phyloP scores from a whole-genome alignment of 2,329 filamentous ascomycete species.

The Diatrype stigma region DNA sequence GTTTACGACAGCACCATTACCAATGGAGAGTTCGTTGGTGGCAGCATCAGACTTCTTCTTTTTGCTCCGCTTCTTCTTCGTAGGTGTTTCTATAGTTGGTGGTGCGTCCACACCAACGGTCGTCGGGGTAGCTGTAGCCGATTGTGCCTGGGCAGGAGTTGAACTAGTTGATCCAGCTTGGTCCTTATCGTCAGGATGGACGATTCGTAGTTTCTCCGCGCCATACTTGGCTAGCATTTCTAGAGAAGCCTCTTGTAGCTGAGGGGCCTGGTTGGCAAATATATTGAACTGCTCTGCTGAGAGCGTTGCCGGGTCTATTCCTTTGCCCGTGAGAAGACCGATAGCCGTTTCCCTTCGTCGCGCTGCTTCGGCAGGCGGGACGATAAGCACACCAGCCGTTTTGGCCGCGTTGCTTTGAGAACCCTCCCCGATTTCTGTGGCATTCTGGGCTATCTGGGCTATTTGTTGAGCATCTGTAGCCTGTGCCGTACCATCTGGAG shows the following conservation, averaged over 20 bases:
- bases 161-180: constrained; percentile 21
- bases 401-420: constrained; percentile 12
- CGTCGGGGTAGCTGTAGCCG: constrained; percentile 9
- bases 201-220: constrained; percentile 52
- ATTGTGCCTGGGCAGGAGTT: constrained; percentile 16
- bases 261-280: constrained; percentile 55
- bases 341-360: constrained; percentile 46
- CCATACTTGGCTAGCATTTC: constrained; percentile 55
- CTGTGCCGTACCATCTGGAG: too few relatives aligned
- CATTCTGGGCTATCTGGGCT: constrained; percentile 6
- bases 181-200: constrained; percentile 44
- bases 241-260: constrained; percentile 51
- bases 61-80: constrained; percentile 22
- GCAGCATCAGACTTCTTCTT: constrained; percentile 20
- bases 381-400: constrained; percentile 31
- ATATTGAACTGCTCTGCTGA: constrained; percentile 55
- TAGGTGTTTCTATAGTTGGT: constrained; percentile 16
- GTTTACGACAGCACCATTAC: constrained; percentile 21
- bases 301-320: constrained; percentile 48
- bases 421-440: constrained; percentile 9
- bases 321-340: constrained; percentile 41
- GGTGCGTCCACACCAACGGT: constrained; percentile 2
- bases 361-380: constrained; percentile 44
- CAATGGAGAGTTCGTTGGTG: constrained; percentile 14
- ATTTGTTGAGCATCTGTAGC: constrained; percentile 2